Evolutionary conservation across 441 rosid species (phyloP).

Genomic region (Euphorbia schlechtendalii): DNA sequence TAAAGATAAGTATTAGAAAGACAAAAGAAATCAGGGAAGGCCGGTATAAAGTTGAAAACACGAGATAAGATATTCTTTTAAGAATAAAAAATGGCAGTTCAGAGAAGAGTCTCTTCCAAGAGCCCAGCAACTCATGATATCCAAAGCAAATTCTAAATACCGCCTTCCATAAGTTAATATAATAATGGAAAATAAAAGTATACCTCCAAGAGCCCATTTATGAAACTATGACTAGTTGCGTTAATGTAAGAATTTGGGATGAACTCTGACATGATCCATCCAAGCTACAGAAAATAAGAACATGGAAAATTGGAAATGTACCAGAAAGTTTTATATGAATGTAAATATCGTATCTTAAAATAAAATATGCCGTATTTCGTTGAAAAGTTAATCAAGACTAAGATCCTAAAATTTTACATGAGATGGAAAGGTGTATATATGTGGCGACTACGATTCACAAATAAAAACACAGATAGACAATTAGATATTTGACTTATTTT

Average conservation of each 20-base stretch:
- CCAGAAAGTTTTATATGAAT: background rate
- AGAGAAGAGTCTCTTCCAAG: background rate
- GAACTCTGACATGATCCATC: slow-evolving; percentile 93
- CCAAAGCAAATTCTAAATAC: background rate
- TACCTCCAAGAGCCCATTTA: slow-evolving; percentile 99
- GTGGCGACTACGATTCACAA: background rate
- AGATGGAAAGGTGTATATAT: background rate
- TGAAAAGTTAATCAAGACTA: background rate
- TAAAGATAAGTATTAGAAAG: background rate
- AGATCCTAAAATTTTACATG: background rate
- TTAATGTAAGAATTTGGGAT: slow-evolving; percentile 93
- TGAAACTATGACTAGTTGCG: slow-evolving; percentile 96
- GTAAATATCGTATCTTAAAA: background rate
- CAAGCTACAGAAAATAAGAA: slow-evolving; percentile 42
- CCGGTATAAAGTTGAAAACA: background rate
- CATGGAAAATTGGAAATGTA: too few relatives aligned
- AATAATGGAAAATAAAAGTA: background rate
- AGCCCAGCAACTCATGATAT: background rate
- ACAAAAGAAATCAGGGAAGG: background rate
- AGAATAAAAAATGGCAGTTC: background rate
- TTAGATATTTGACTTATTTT: background rate
- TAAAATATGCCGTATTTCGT: background rate
- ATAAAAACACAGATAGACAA: background rate
- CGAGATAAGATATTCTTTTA: background rate
- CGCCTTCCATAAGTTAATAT: slow-evolving; percentile 4